Percentiles rank a stretch among this genome's conserved stretches.
These are phyloP conservation scores for Proliferodiscus dingleyae DNA, from an alignment of 2,329 filamentous ascomycete genomes.

Conservation along the genomic window DNA sequence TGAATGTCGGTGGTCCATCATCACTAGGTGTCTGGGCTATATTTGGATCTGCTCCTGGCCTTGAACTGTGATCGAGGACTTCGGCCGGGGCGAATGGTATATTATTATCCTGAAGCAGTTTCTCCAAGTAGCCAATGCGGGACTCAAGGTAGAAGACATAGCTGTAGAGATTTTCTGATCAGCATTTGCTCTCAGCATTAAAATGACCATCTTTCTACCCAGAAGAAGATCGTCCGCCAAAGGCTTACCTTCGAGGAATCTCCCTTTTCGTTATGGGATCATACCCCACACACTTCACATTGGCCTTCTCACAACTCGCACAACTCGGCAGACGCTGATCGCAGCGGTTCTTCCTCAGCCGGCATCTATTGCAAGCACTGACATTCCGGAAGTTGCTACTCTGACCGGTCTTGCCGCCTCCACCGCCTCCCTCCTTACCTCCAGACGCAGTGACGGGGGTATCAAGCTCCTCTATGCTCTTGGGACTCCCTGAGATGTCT, in stretches of 20 bases:
- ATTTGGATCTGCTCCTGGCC: conserved; percentile 28
- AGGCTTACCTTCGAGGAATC: conserved; percentile 69
- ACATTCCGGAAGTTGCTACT: conserved; percentile 77
- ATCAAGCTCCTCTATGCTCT: conserved; percentile 17
- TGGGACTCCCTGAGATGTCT: conserved; percentile 16
- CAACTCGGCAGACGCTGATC: conserved; percentile 91
- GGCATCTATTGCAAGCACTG: conserved; percentile 89
- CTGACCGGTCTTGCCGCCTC: conserved; percentile 45
- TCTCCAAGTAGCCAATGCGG: conserved; percentile 77
- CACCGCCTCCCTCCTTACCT: conserved; percentile 33
- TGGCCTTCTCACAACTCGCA: conserved; percentile 87
- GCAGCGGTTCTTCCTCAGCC: conserved; percentile 88
- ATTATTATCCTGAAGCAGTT: conserved; percentile 61
- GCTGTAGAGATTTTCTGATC: too few species aligned
- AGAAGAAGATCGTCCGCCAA: too few species aligned
- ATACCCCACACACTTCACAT: conserved; percentile 87
- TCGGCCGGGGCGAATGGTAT: conserved; percentile 69
- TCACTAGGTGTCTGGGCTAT: conserved; percentile 28
- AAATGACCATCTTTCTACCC: too few species aligned
- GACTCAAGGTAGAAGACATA: conserved; percentile 96
- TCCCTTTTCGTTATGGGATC: conserved; percentile 95
- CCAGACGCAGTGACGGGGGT: neutral
- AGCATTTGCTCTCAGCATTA: too few species aligned
- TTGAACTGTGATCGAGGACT: conserved; percentile 60
- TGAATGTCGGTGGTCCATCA: conserved; percentile 21